Evolutionary conservation across 345 rosid genomes (phyloP).

Genomic region (Moricandia moricandioides): DNA sequence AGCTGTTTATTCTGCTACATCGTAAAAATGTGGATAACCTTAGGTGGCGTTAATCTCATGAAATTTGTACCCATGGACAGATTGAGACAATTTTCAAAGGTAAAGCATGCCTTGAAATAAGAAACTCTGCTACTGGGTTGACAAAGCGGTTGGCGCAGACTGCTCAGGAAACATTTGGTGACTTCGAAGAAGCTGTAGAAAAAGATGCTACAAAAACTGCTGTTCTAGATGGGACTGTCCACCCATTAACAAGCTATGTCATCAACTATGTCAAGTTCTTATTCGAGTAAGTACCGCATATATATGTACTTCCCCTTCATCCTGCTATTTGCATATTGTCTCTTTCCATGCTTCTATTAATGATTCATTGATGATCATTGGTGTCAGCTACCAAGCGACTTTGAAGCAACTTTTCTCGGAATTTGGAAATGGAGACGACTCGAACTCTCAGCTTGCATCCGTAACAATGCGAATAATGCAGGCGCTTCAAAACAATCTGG

Average conservation of each 20-base stretch:
- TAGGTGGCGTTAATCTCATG: conserved; percentile 7
- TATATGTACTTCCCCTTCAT: neutral
- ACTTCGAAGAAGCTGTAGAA: conserved; percentile 97
- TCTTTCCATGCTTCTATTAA: conserved; percentile 5
- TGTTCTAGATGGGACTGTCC: conserved; percentile 92
- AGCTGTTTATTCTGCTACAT: neutral
- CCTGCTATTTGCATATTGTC: neutral
- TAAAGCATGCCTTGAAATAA: conserved; percentile 80
- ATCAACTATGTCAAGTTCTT: conserved; percentile 94
- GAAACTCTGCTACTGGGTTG: conserved; percentile 83
- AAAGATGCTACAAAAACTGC: conserved; percentile 96
- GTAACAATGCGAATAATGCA: conserved; percentile 96
- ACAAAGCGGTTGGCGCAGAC: conserved; percentile 88
- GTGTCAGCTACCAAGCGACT: conserved; percentile 86
- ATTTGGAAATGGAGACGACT: conserved; percentile 64
- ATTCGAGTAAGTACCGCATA: conserved; percentile 70
- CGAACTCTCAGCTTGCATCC: conserved; percentile 70
- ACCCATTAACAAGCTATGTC: conserved; percentile 97
- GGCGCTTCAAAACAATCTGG: conserved; percentile 96
- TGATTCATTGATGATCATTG: conserved; percentile 17
- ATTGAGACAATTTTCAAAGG: conserved; percentile 78
- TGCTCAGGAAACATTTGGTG: conserved; percentile 95
- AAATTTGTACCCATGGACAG: conserved; percentile 44
- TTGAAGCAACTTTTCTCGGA: conserved; percentile 95
- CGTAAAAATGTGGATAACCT: neutral